phyloP scores from a whole-genome alignment of 2,329 filamentous ascomycete genomes.

The Sporothrix euskadiensis region DNA sequence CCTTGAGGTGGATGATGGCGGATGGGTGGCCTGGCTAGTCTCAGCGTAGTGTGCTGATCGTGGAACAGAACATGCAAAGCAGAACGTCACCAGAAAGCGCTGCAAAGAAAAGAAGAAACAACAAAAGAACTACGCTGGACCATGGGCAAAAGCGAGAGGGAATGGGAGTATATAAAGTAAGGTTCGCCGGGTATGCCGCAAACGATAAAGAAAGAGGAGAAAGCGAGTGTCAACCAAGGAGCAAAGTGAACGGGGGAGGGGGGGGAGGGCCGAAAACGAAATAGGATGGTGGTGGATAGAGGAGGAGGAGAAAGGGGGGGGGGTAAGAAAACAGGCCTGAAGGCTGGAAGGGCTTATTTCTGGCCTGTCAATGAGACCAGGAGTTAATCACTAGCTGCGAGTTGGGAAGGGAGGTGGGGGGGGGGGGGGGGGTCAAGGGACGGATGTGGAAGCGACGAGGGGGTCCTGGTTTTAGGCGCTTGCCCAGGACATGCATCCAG shows the following conservation, averaged over 20 bases:
- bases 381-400: constrained; percentile 13
- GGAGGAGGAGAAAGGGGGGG: constrained; percentile 16
- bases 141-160: not conserved
- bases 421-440: not conserved
- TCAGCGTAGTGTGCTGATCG: constrained; percentile 10
- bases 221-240: constrained; percentile 9
- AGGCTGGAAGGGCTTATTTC: constrained; percentile 17
- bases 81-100: not conserved
- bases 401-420: not conserved
- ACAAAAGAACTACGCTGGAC: not conserved
- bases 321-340: not conserved
- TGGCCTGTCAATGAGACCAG: not conserved
- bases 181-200: constrained; percentile 8
- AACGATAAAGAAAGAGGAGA: constrained; percentile 16
- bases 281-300: constrained; percentile 21
- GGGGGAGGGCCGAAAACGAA: constrained; percentile 8
- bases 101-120: not conserved
- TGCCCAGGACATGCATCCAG: constrained; percentile 1
- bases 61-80: not conserved
- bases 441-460: constrained; percentile 3
- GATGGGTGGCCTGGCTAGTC: not conserved
- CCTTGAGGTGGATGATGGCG: not conserved
- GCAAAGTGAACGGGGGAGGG: not conserved
- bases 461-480: constrained; percentile 24
- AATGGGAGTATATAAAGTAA: constrained; percentile 1